Base-by-base conservation (phyloP, 202 grass and related monocot genomes). In the Panicum virgatum region DNA sequence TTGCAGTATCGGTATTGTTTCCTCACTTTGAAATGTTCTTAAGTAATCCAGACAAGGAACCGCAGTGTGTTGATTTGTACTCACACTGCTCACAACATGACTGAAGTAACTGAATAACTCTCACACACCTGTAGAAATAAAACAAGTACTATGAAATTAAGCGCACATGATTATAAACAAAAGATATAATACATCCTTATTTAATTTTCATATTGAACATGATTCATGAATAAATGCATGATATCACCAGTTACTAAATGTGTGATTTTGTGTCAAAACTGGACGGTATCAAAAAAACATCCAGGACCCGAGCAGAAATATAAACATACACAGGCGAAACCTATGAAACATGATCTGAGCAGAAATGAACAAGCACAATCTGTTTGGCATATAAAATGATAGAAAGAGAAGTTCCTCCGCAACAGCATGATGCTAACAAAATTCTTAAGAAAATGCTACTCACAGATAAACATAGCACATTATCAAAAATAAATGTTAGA, bases 51-150 rank as follows among this genome's bases (percentile, higher is more conserved):
- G 95, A 71, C 18, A 98, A 23, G 14, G 95, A 94, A 76, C 78
- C 92, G 72, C 92, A 98, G 77, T 98, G 95, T 79, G 92, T 98
- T 51, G 95, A 98, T 62, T 93, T 83, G 80, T 98, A 93, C 72
- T 91, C 84, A 32, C 92, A 98, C 70, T 91, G 89, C 82, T 98
- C 92, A 76, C 92, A 98, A n/a, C 90, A 98, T 34, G 85, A 84
- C 69, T 98, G 88, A 84, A 95, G 88, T 58, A 91, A 78, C 66
- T 88, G 84, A 42, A 98, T 93, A 66, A 95, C 96, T 88, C 75
- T 95, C 64, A 91, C 62, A 74, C 92, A 98, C 90, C 96, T 95
- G 72, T 69, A 73, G 85, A 26, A 89, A 75, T 53, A 79, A 76
- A 77, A 73, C 2, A 43, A 77, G 16, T 14, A n/a, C n/a, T n/a